Base-by-base conservation (phyloP, 768 basidiomycete species). In the Tylopilus plumbeoviolaceoides region DNA sequence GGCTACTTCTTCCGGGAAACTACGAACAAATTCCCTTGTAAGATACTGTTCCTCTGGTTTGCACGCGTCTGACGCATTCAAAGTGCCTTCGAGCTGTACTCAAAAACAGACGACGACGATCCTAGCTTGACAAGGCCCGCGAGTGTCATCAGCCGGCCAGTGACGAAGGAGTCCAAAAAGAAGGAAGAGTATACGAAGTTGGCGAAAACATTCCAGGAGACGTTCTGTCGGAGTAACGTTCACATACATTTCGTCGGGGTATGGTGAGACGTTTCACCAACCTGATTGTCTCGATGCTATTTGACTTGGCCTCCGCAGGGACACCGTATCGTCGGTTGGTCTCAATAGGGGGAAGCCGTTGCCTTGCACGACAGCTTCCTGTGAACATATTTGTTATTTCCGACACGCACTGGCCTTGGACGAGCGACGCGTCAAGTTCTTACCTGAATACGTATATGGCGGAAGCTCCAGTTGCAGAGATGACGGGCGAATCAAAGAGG, bases 331-430 rank as follows among this genome's bases (percentile, higher is more conserved):
- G 3, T 75, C 77, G 0, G 67, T 78, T 40, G 75, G 78, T 6
- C 11, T 76, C 3, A 36, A 67, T 3, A 59, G 75, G 39, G 57
- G 51, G 12, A 64, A 54, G 12, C 63, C 54, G 20, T 51, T 75
- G 7, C 74, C 77, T 6, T 56, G 52, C 20, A 72, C 73, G 7
- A 64, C 63, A 17, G 53, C 52, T 8, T 60, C 62, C 2, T 63
- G 58, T 47, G 58, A 69, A 31, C 70, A 75, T 46, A 63, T 77
- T 8, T 74, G 73, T 39, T 68, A 66, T 42, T 78, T 78, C 50
- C 71, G 77, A 7, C 77, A 78, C 58, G 77, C 75, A 1, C 63
- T 78, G 5, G 77, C 78, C 1, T 62, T 78, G 25, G 77, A 78
- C 51, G 78, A 78, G 43, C 63, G 70, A 23, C 70, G 78, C 7